Conservation (phyloP, 768 basidiomycete species). For the Tylopilus sp. region DNA sequence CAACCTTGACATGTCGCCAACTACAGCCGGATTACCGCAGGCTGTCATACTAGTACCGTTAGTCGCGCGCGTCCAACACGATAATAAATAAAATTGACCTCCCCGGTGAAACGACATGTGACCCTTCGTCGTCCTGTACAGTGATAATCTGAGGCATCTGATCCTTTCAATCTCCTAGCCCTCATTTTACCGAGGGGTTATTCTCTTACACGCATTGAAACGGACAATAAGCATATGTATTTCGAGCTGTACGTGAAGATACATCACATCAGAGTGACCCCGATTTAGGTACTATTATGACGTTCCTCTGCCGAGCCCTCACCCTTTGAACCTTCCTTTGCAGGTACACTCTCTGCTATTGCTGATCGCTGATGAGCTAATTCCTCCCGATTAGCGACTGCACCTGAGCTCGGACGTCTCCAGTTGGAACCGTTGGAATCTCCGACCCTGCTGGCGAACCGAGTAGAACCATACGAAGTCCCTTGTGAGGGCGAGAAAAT, state of each 20-base stretch:
- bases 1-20: slow-evolving; percentile 3
- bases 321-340: slow-evolving; percentile 26
- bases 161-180: slow-evolving; percentile 26
- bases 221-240: slow-evolving; percentile 20
- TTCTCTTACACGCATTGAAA: slow-evolving; percentile 15
- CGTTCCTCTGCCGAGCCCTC: slow-evolving; percentile 17
- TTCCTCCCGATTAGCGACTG: slow-evolving; percentile 12
- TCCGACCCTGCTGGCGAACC: slow-evolving; percentile 16
- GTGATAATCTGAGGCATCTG: slow-evolving; percentile 17
- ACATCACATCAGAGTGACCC: slow-evolving; percentile 14
- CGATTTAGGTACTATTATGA: slow-evolving; percentile 23
- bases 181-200: slow-evolving; percentile 21
- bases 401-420: slow-evolving; percentile 15
- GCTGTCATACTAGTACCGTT: slow-evolving; percentile 11
- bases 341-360: slow-evolving; percentile 6
- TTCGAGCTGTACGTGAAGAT: slow-evolving; percentile 19
- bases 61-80: slow-evolving; percentile 11
- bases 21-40: slow-evolving; percentile 3
- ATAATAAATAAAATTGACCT: slow-evolving; percentile 13
- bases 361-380: slow-evolving; percentile 17
- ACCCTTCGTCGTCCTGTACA: slow-evolving; percentile 7
- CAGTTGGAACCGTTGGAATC: slow-evolving; percentile 13
- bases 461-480: slow-evolving; percentile 12
- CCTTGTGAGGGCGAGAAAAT: slow-evolving; percentile 11
- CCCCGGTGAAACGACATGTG: slow-evolving; percentile 7